Base-by-base conservation (phyloP, 2,329 filamentous ascomycete genomes). In the Aspergillus tamarii region DNA sequence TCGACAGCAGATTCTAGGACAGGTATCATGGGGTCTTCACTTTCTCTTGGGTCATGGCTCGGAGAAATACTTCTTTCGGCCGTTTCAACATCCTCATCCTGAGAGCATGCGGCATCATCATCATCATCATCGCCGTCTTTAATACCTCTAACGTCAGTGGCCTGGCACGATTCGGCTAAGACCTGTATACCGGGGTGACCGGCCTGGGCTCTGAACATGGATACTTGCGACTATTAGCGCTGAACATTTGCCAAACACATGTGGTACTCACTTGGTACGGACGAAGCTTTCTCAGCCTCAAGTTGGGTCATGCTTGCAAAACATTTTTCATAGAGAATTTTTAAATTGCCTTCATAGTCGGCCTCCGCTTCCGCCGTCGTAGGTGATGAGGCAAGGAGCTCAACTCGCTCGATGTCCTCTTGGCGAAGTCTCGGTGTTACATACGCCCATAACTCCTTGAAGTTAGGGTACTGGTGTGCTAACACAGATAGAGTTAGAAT, bases 21-120 rank as follows among this genome's bases (percentile, higher is more conserved):
- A 11, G 39, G 9, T 0, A 85, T 70, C 3, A 77, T 76, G 3
- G 80, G 73, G 45, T 85, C 82, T 14, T 79, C 70, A 23, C 77
- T 61, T 12, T 50, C n/a, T 2, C 26, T 30, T 14, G 45, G 10
- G 26, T 41, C 9, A 26, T 46, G 43, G 2, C n/a, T 30, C 19
- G 50, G 4, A 0, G 19, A 28, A 6, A 2, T 16, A 8, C 14
- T 21, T 39, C 19, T 10, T 41, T 41, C 30, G 16, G 21, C 16
- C 9, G 11, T 50, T n/a, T 30, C 46, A 11, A 5, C 28, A 30
- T 46, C 52, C 5, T 10, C 39, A 19, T 46, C 12, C 1, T 39
- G 19, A 14, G 52, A 54, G n/a, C 7, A 34, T 21, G 8, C n/a
- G 11, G 52, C 10, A 11, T 36, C 11, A 3, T 36, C n/a, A 16